Percentiles rank a stretch among this genome's conserved stretches.
Evolutionary conservation across 805 yeast species (phyloP).

Genomic region (Pichia rugopelliculosa): DNA sequence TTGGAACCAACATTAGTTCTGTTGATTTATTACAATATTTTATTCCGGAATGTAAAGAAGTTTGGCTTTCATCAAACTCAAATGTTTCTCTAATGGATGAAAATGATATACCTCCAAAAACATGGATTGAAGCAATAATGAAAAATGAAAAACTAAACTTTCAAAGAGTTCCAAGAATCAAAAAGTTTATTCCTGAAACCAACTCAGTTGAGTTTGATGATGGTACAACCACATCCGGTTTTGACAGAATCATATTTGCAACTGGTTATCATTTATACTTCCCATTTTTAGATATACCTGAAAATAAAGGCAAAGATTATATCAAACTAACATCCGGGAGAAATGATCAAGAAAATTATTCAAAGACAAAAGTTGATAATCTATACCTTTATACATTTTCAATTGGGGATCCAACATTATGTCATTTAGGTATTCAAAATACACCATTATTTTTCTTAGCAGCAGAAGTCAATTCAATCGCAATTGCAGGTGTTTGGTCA

Average conservation of each 20-base stretch:
- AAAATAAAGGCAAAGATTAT: conserved; percentile 11
- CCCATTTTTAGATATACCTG: conserved; percentile 28
- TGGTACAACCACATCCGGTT: conserved; percentile 23
- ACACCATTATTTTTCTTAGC: conserved; percentile 40
- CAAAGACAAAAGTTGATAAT: conserved; percentile 14
- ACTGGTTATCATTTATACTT: conserved; percentile 44
- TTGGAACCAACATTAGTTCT: conserved; percentile 50
- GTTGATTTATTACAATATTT: conserved; percentile 46
- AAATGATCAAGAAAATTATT: conserved; percentile 10
- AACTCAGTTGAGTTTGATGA: conserved; percentile 21
- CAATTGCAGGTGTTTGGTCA: conserved; percentile 51
- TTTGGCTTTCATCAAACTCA: conserved; percentile 3
- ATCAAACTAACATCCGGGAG: conserved; percentile 26
- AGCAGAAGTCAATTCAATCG: conserved; percentile 44
- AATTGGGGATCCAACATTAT: conserved; percentile 36
- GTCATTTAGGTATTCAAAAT: conserved; percentile 32
- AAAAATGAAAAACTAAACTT: conserved; percentile 27
- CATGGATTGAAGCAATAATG: conserved; percentile 34
- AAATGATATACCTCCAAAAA: conserved; percentile 20
- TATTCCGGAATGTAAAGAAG: conserved; percentile 17
- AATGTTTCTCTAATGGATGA: neutral
- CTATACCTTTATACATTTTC: conserved; percentile 30
- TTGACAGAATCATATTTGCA: conserved; percentile 39
- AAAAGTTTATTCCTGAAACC: neutral
- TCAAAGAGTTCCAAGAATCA: conserved; percentile 24